Conservation (phyloP, 2,329 filamentous ascomycete genomes). For the Herpotrichia juniperi region DNA sequence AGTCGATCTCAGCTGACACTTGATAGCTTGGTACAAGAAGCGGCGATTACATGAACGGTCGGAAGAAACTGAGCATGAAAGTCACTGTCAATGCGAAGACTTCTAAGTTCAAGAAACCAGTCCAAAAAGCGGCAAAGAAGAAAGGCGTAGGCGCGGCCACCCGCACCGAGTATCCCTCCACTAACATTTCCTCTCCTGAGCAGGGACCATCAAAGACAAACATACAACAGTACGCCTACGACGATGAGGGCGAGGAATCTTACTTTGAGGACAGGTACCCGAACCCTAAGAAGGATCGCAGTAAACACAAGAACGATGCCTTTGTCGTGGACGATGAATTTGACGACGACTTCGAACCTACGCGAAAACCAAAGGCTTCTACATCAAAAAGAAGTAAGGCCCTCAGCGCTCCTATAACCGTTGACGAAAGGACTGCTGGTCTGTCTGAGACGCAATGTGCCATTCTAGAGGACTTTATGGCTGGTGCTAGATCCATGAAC, state of each 20-base stretch:
- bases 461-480: slow-evolving; percentile 69
- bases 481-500: slow-evolving; percentile 65
- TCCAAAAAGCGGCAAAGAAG: slow-evolving; percentile 33
- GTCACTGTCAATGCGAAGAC: slow-evolving; percentile 56
- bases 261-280: slow-evolving; percentile 24
- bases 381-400: slow-evolving; percentile 44
- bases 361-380: slow-evolving; percentile 38
- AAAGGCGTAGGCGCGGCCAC: slow-evolving; percentile 27
- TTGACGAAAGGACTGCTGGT: slow-evolving; percentile 59
- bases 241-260: slow-evolving; percentile 30
- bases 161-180: slow-evolving; percentile 63
- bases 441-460: slow-evolving; percentile 67
- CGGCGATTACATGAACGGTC: slow-evolving; percentile 49
- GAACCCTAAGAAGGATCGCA: slow-evolving; percentile 23
- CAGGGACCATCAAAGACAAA: slow-evolving; percentile 52
- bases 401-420: slow-evolving; percentile 65
- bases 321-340: slow-evolving; percentile 46
- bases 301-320: slow-evolving; percentile 40
- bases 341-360: slow-evolving; percentile 53
- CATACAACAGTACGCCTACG: slow-evolving; percentile 34
- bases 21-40: slow-evolving; percentile 51
- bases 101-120: slow-evolving; percentile 16
- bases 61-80: slow-evolving; percentile 56
- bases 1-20: slow-evolving; percentile 17
- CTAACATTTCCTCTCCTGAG: slow-evolving; percentile 70